phyloP scores from a whole-genome alignment of 441 rosid genomes.

The Euphorbia neoarborescens region DNA sequence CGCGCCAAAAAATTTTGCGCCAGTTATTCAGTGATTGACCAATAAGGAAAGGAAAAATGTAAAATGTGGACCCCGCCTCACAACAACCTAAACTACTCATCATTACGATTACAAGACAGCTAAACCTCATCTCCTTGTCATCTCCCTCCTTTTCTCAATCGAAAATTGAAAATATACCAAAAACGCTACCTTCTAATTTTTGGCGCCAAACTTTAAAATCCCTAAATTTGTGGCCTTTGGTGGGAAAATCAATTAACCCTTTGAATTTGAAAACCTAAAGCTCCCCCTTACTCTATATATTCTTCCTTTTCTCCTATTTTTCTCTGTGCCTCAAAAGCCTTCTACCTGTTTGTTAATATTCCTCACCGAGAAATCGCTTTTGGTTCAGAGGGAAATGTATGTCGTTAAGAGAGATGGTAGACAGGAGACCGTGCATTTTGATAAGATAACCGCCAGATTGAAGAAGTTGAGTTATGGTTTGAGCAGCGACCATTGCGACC shows the following conservation, averaged over 20 bases:
- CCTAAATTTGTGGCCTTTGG: not conserved
- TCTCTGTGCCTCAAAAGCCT: constrained; percentile 11
- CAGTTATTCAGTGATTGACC: no score
- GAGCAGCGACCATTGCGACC: constrained; percentile 83
- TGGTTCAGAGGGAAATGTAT: constrained; percentile 41
- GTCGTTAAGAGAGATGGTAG: constrained; percentile 90
- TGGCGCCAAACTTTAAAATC: constrained; percentile 18
- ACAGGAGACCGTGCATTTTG: constrained; percentile 79
- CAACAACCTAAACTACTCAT: no score
- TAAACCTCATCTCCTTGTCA: not conserved
- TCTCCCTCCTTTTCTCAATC: no score
- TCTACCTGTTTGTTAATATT: constrained; percentile 36
- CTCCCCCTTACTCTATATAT: constrained; percentile 9
- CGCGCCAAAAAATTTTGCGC: no score
- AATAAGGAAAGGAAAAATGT: not conserved
- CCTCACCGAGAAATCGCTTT: constrained; percentile 4
- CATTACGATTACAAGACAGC: not conserved
- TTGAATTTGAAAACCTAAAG: constrained; percentile 15
- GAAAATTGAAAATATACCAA: not conserved
- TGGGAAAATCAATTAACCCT: not conserved
- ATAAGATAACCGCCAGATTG: constrained; percentile 85
- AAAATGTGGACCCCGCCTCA: not conserved
- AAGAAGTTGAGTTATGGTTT: constrained; percentile 94
- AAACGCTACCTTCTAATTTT: not conserved
- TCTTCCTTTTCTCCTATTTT: not conserved